These are phyloP conservation scores for Peronosclerospora sorghi DNA, from an alignment of 352 stramenopile species.

Conservation along the genomic window DNA sequence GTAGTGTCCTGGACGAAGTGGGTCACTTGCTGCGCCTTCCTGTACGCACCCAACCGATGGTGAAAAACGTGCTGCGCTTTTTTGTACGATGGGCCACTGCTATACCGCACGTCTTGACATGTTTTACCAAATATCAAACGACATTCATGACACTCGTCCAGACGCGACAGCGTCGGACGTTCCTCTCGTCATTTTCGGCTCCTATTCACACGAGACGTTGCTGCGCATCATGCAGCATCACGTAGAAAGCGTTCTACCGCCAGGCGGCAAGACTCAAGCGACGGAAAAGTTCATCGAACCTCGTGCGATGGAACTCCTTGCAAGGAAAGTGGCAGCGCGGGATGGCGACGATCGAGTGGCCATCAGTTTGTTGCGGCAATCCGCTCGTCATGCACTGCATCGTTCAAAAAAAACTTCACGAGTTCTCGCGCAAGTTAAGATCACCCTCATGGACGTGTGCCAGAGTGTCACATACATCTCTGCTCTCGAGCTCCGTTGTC, in stretches of 20 bases:
- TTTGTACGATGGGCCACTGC: slow-evolving; percentile 42
- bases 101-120: slow-evolving; percentile 38
- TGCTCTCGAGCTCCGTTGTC: slow-evolving; percentile 16
- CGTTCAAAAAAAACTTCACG: slow-evolving; percentile 3
- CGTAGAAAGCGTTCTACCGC: slow-evolving; percentile 11
- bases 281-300: slow-evolving; percentile 23
- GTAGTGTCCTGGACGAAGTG: slow-evolving; percentile 61
- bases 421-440: slow-evolving; percentile 2
- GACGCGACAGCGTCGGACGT: slow-evolving; percentile 10
- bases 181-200: slow-evolving; percentile 41
- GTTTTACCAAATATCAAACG: slow-evolving; percentile 43
- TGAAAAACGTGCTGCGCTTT: slow-evolving; percentile 50
- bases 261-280: not conserved
- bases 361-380: slow-evolving; percentile 50
- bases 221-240: slow-evolving; percentile 35
- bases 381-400: slow-evolving; percentile 27
- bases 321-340: slow-evolving; percentile 48
- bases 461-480: slow-evolving; percentile 35
- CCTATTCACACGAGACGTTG: slow-evolving; percentile 43
- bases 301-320: slow-evolving; percentile 49
- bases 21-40: slow-evolving; percentile 49
- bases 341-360: slow-evolving; percentile 57
- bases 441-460: slow-evolving; percentile 38
- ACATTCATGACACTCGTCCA: slow-evolving; percentile 13
- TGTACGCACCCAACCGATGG: slow-evolving; percentile 20